Evolutionary conservation across 2,329 filamentous ascomycete genomes (phyloP), one percentile per base, ranked within the genome.

Genomic region (Proliferodiscus dingleyae): DNA sequence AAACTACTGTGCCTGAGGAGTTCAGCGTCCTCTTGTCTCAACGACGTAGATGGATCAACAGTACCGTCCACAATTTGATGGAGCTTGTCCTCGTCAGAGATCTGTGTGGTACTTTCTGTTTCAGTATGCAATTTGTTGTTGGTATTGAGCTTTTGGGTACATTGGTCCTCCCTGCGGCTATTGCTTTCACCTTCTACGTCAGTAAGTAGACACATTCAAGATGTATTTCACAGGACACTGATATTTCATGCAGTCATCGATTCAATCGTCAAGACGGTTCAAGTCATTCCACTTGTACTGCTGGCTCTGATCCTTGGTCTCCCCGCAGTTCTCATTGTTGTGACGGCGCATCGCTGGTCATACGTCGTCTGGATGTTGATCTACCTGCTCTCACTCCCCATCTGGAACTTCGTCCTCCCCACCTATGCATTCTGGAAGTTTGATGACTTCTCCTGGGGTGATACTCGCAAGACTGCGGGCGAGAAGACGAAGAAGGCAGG

Each of bases 351-450:
- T 68, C 88, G 89, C 30, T 84, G 85, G 77, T 85, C 87, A 1
- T 98, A 98, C 63, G 83, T 98, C 33, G 69, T 86, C 34, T 98
- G 93, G 93, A 97, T 98, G 93, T 65, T 93, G 34, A 93, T 97
- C 67, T 98, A 98, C 67, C 80, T 98, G 15, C 43, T 90, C 37
- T 95, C 93, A 1, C 80, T 98, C 1, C 94, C 94, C 0, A 78
- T 98, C 47, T 98, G 93, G 93, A 98, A 98, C 68, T 95, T 98
- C 65, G 76, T 98, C 29, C 81, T 98, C 7, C 93, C 93, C 0
- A 80, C 81, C 6, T 98, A 98, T 64, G 86, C 93, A 3, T 98
- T 91, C 74, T 98, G 93, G 93, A 97, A 98, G 71, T 98, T 98
- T 65, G 93, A 98, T 66, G 93, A 98, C 72, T 98, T 98, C 74